Base-by-base conservation (phyloP, 805 yeast species). In the Metschnikowia sp. region DNA sequence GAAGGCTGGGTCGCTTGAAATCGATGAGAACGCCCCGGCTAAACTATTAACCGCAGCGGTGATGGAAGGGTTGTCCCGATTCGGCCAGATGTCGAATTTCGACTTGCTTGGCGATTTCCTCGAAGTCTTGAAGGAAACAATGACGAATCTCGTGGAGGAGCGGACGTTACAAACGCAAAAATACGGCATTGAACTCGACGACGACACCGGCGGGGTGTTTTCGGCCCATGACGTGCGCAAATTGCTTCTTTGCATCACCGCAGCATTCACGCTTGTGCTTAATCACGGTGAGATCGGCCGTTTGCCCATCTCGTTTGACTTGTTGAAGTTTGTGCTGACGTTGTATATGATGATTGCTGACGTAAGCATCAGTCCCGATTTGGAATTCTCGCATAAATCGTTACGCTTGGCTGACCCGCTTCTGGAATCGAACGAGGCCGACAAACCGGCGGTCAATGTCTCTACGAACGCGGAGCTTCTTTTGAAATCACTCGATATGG, bases 81-180 rank as follows among this genome's bases (percentile, higher is more conserved):
- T 84, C 62, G 96, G 98, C 2, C 94, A 86, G 59, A 83, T 91
- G 83, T 90, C 95, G 22, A 94, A 94, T 62, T 82, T 92, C 48
- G 98, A 94, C 55, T 73, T 94, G 39, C 77, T 94, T 56, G 98
- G 98, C 26, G 99, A 94, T 63, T 83, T 94, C 66, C 73, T 94
- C 43, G 95, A 86, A 62, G 96, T 91, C 8, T 75, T 94, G 64
- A 77, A 91, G 55, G 98, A 94, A 65, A 78, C 91, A 22, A 80
- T 89, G 63, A 58, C 60, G 10, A 87, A 78, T 47, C 74, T 72
- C 15, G 57, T 73, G n/a, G 70, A 63, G 2, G 78, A 75, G 8
- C 76, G 78, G 48, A 60, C 72, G 3, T 52, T 65, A 34, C 64
- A 73, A 13, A 69, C 76, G 39, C 63, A 53, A 11, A 39, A 30